Base-by-base conservation (phyloP, 2,329 filamentous ascomycete genomes). In the Xylariaceae sp. region DNA sequence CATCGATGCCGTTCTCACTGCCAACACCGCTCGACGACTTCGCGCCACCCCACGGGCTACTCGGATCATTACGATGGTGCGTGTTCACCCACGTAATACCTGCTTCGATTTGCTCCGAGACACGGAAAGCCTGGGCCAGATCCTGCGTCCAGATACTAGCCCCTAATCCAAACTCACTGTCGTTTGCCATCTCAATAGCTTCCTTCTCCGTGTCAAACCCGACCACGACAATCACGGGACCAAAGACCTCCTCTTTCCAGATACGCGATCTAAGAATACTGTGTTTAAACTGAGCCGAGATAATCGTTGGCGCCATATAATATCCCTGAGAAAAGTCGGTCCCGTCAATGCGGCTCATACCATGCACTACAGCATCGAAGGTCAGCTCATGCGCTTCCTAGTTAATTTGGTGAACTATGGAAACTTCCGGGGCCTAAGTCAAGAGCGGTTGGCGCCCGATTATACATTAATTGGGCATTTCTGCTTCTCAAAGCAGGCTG, bases 241-340 rank as follows among this genome's bases (percentile, higher is more conserved):
- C 90, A 72, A 95, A 95, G 57, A 91, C 90, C 73, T 95, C 90
- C 71, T 92, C 88, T 65, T 85, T 82, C 79, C 90, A 88, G 64
- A 95, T 89, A 70, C 85, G 85, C 73, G 90, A 89, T 67, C 84
- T 75, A 37, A 84, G 79, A 83, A 92, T 79, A 66, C 84, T 84
- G 60, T 82, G 79, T 74, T 78, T 59, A 78, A 81, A 16, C 74
- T 70, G 75, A 67, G 79, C 74, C 0, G 70, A 67, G 21, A 96
- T 81, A 2, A 96, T 82, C 0, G 92, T 96, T 0, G 90, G 90
- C 48, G 89, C 81, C 74, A 87, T 96, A 77, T 91, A 96, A 72
- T 92, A 91, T 2, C 83, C 79, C 73, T 78, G 79, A 0, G 74
- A 72, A 23, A 86, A 79, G 47, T 84, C 78, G 1, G 73, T 77